phyloP scores from a whole-genome alignment of 768 basidiomycete species.

The Daedalea quercina region DNA sequence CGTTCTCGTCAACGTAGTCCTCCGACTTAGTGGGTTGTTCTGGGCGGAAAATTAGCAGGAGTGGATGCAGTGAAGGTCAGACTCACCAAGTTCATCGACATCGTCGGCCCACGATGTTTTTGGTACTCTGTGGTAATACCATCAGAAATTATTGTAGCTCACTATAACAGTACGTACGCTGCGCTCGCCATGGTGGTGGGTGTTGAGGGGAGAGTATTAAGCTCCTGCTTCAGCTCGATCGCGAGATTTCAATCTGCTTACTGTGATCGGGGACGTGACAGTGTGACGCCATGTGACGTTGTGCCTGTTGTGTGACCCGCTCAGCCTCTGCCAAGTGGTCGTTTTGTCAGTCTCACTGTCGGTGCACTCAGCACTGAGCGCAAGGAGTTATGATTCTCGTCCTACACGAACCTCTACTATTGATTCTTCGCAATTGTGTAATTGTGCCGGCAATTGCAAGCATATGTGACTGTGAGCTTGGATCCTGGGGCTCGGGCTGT shows the following conservation, averaged over 20 bases:
- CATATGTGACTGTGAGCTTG: no score
- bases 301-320: no score
- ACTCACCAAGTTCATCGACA: conserved; percentile 65
- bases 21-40: conserved; percentile 52
- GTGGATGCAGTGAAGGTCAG: background rate
- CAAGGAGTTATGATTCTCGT: no score
- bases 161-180: background rate
- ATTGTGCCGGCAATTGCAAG: no score
- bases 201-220: background rate
- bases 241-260: background rate
- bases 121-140: conserved; percentile 15
- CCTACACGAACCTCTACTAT: no score
- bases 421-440: no score
- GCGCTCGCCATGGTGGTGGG: conserved; percentile 5
- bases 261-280: background rate
- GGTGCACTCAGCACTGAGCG: no score
- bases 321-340: no score
- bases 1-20: conserved; percentile 79
- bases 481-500: no score
- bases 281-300: no score
- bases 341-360: no score
- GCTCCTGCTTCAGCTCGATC: no score
- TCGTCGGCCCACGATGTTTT: conserved; percentile 90
- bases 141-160: background rate
- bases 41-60: background rate